Evolutionary conservation across 2,329 filamentous ascomycete genomes (phyloP).

Genomic region (Trichophyton rubrum): DNA sequence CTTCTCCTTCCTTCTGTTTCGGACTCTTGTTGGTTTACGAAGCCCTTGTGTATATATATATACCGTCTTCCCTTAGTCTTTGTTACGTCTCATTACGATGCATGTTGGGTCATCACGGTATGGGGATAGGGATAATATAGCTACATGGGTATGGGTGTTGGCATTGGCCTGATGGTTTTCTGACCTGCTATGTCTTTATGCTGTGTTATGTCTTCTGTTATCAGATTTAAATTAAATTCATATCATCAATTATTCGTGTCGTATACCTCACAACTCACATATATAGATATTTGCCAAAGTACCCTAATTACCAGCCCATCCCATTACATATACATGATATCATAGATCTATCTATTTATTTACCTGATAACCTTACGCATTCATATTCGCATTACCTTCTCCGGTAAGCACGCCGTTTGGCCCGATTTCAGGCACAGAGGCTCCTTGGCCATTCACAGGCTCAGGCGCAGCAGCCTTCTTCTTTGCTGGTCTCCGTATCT

Average conservation of each 20-base stretch:
- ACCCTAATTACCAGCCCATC: background rate
- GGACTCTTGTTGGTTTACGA: background rate
- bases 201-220: too few species aligned
- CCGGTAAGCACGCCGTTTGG: background rate
- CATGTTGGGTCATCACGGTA: background rate
- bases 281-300: background rate
- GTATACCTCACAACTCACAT: background rate
- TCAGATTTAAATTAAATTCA: too few species aligned
- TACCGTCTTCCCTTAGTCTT: background rate
- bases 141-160: background rate
- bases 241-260: too few species aligned
- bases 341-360: background rate
- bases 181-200: too few species aligned
- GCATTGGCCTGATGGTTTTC: background rate
- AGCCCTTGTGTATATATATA: background rate
- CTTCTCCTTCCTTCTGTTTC: background rate
- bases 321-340: background rate
- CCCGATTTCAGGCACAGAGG: background rate
- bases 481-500: slow-evolving; percentile 11
- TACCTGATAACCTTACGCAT: background rate
- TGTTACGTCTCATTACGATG: background rate
- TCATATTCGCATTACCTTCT: background rate
- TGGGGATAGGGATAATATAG: background rate
- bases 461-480: background rate
- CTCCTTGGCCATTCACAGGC: background rate